Conservation (phyloP, 768 basidiomycete genomes). For the Boletus tomentosulus region DNA sequence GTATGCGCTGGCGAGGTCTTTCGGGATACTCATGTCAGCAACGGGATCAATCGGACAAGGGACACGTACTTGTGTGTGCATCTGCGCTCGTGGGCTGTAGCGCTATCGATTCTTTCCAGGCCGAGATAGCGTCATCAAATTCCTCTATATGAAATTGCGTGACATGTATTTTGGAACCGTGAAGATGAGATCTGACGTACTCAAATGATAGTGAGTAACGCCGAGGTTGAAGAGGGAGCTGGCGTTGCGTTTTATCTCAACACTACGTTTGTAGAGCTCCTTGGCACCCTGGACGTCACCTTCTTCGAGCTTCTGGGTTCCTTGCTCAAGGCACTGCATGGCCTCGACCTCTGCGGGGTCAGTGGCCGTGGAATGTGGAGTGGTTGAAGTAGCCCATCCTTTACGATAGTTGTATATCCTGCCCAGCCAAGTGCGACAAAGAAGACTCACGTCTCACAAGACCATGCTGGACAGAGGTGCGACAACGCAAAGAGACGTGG, state of each 20-base stretch:
- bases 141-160: conserved; percentile 53
- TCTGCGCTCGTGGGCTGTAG: conserved; percentile 82
- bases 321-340: conserved; percentile 73
- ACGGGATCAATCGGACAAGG: conserved; percentile 16
- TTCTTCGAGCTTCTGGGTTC: conserved; percentile 80
- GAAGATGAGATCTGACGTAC: conserved; percentile 41
- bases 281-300: conserved; percentile 81
- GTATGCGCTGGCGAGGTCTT: conserved; percentile 87
- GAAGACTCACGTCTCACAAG: conserved; percentile 28
- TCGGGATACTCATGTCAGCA: conserved; percentile 21
- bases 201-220: conserved; percentile 86
- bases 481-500: conserved; percentile 6
- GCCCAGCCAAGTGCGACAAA: conserved; percentile 6
- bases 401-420: conserved; percentile 4
- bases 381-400: conserved; percentile 79
- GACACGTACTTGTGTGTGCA: conserved; percentile 74
- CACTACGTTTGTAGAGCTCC: conserved; percentile 70
- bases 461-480: not conserved
- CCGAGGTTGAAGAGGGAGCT: conserved; percentile 86
- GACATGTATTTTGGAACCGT: conserved; percentile 13
- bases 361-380: conserved; percentile 73
- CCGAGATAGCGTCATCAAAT: conserved; percentile 78
- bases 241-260: conserved; percentile 74
- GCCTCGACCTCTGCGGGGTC: conserved; percentile 84
- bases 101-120: conserved; percentile 82